Evolutionary conservation across 495 filamentous ascomycete genomes (phyloP), one percentile per base, ranked within the genome.

Genomic region (Penicillium paradoxum): DNA sequence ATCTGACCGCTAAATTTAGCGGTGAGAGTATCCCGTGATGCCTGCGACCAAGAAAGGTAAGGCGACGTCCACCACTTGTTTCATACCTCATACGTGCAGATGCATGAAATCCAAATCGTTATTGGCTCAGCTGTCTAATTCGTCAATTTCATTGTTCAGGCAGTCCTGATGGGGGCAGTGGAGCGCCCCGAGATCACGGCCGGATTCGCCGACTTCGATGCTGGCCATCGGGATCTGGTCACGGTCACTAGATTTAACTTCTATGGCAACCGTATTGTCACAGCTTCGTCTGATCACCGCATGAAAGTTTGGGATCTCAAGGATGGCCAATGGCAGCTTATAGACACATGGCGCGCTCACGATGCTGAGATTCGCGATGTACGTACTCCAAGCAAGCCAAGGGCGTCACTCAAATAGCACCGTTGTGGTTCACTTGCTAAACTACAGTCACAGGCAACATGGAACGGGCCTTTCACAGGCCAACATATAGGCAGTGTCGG

Each of bases 251-350:
- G 70, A 48, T 79, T 75, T 78, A 86, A 97, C 72, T 81, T 79
- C 60, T 92, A 92, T 65, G 93, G 93, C 52, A 91, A 86, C 58
- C 89, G 91, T 54, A 88, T 91, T 71, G 88, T 91, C 25, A 91
- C 91, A 10, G 89, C 88, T 25, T 93, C 88, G 32, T 86, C 90
- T 2, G 93, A 99, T 70, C 95, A 96, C 62, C 88, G 86, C 64
- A 86, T 99, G 58, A 90, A 90, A 65, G 87, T 97, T 27, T 97
- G 90, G 80, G 90, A 95, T 37, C 81, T 91, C 54, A 83, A 84
- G 56, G 83, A 90, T 57, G 83, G 83, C 13, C 73, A 83, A 42
- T 96, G 90, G 90, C 79, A 82, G 34, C 70, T 91, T 37, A 85
- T 82, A 58, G 93, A 97, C 63, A 88, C 83, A 44, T 97, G 93